Base-by-base conservation (phyloP, 2,329 filamentous ascomycete species). In the Diaporthe sp. region DNA sequence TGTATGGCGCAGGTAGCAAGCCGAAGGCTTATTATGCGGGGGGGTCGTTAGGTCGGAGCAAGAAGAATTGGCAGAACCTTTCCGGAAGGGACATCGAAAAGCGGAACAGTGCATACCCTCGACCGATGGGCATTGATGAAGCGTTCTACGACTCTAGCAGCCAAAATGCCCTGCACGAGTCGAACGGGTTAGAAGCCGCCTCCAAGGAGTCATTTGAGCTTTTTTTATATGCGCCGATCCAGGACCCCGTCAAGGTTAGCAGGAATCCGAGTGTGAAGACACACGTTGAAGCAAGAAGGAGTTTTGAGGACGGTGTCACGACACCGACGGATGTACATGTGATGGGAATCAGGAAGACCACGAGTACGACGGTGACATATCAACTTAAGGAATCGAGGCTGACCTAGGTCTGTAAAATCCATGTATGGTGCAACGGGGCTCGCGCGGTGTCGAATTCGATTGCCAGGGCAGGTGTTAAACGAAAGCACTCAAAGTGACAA, bases 131-230 rank as follows among this genome's bases (percentile, higher is more conserved):
- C 1, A 37, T 37, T 25, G 44, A 66, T 1, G 30, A 51, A 27
- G 44, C 22, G 3, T 66, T 51, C 63, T 30, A 51, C 44, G 44
- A 51, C 44, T 50, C 63, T 44, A 37, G 30, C 63, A n/a, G 63
- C 63, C 63, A 66, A 22, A 51, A 51, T n/a, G 44, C 44, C 30
- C 30, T 51, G 30, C 44, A 66, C 32, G 44, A 44, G 8, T 8
- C 22, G 42, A 66, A 51, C 19, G 61, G 22, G 30, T n/a, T n/a
- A n/a, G 32, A 27, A 3, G 2, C 13, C 30, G 50, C 10, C 1
- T 37, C 63, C 30, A 37, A 66, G 22, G 63, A 66, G n/a, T 66
- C 63, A 51, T 51, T 66, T 66, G 63, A 66, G 44, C 22, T 66
- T 8, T n/a, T 39, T 3, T 50, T 47, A n/a, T 51, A 25, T 15